These are phyloP conservation scores for Pholiota microspora DNA, from an alignment of 768 basidiomycete species.

Conservation along the genomic window DNA sequence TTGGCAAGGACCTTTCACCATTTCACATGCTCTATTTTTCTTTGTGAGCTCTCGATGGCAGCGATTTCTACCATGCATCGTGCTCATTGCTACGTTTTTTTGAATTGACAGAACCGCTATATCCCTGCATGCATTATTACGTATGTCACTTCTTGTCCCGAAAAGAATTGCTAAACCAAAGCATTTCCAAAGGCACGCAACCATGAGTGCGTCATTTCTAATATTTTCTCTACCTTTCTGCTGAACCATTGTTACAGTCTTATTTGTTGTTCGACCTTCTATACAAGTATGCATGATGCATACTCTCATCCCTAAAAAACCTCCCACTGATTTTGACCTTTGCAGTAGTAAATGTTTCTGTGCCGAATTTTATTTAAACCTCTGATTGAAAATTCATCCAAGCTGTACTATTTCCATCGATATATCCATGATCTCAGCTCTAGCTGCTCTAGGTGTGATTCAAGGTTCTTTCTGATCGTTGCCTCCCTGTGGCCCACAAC, in stretches of 20 bases:
- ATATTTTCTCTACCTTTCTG: not conserved
- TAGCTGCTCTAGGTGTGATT: not conserved
- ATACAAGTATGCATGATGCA: not conserved
- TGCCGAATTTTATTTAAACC: not conserved
- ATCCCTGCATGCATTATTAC: not conserved
- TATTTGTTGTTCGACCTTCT: not conserved
- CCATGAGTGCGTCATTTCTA: not conserved
- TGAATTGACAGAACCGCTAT: not conserved
- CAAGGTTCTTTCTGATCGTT: not conserved
- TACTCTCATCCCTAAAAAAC: not conserved
- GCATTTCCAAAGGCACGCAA: not conserved
- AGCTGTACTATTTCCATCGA: not conserved
- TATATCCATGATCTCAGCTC: not conserved
- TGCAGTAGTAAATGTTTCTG: not conserved
- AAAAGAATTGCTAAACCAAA: not conserved
- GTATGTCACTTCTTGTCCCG: not conserved
- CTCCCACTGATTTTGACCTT: no score
- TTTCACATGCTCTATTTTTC: conserved; percentile 36
- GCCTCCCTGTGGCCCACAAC: not conserved
- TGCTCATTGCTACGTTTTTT: not conserved
- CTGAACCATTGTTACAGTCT: not conserved
- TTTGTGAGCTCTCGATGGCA: conserved; percentile 25
- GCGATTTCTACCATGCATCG: not conserved
- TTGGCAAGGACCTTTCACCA: conserved; percentile 35
- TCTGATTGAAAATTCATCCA: not conserved